Percentiles rank a stretch among this genome's conserved stretches.
phyloP scores from a whole-genome alignment of 2,329 filamentous ascomycete genomes.

The Exserohilum turcica region DNA sequence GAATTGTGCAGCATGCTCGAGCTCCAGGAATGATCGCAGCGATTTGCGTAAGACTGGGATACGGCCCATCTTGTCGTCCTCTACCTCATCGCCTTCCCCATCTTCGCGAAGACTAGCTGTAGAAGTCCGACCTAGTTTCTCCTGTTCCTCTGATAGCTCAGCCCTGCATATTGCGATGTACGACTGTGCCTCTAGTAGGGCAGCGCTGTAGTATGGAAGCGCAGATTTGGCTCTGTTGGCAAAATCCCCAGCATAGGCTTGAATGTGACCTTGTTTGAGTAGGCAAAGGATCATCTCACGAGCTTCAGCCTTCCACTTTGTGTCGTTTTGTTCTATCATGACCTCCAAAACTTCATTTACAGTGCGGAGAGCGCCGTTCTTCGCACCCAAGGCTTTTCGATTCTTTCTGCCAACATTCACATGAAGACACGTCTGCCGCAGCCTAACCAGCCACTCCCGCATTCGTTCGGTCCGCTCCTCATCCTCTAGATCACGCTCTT shows the following conservation, averaged over 20 bases:
- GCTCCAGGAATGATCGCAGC: constrained; percentile 74
- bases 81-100: constrained; percentile 45
- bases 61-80: constrained; percentile 50
- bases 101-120: constrained; percentile 44
- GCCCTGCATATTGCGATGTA: constrained; percentile 68
- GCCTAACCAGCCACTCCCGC: constrained; percentile 75
- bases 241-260: constrained; percentile 72
- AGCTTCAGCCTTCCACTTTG: constrained; percentile 68
- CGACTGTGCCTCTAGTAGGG: constrained; percentile 47
- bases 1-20: constrained; percentile 82
- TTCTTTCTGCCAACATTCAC: constrained; percentile 77
- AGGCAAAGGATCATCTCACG: constrained; percentile 67
- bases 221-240: constrained; percentile 64
- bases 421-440: constrained; percentile 84
- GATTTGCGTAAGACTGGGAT: constrained; percentile 66
- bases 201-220: constrained; percentile 69
- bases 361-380: constrained; percentile 73
- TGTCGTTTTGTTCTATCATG: constrained; percentile 88
- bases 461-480: constrained; percentile 67
- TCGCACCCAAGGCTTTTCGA: constrained; percentile 64
- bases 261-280: constrained; percentile 74
- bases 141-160: constrained; percentile 61
- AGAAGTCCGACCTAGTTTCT: constrained; percentile 36
- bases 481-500: constrained; percentile 69
- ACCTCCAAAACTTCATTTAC: constrained; percentile 84